Conservation (phyloP, 2,329 filamentous ascomycete genomes). For the Sphaerulina musiva region DNA sequence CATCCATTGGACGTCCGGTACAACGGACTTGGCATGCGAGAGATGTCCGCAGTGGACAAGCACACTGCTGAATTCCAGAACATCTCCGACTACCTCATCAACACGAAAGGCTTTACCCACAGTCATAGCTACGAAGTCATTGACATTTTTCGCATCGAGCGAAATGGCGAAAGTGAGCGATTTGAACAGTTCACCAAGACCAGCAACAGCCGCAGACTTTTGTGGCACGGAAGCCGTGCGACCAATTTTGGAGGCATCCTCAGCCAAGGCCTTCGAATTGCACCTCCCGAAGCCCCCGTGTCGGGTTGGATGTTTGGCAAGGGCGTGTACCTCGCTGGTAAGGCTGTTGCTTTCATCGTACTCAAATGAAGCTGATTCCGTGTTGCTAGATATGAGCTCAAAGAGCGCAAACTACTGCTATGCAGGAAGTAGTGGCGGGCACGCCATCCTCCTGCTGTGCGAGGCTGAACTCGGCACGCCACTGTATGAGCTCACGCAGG, state of each 20-base stretch:
- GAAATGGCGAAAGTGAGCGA: slow-evolving; percentile 62
- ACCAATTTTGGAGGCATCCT: slow-evolving; percentile 87
- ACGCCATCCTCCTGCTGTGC: slow-evolving; percentile 71
- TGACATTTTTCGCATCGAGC: slow-evolving; percentile 77
- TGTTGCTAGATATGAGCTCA: slow-evolving; percentile 57
- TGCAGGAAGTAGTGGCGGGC: slow-evolving; percentile 41
- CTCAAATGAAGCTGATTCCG: not conserved
- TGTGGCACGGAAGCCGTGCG: slow-evolving; percentile 80
- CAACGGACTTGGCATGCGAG: slow-evolving; percentile 61
- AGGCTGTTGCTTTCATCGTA: slow-evolving; percentile 53
- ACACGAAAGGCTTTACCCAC: slow-evolving; percentile 64
- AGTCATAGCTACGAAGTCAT: slow-evolving; percentile 53
- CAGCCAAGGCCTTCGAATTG: slow-evolving; percentile 81
- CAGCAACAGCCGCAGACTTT: slow-evolving; percentile 62
- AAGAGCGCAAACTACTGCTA: slow-evolving; percentile 78
- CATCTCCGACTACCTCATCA: slow-evolving; percentile 60
- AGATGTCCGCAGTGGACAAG: slow-evolving; percentile 64
- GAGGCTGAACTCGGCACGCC: slow-evolving; percentile 76
- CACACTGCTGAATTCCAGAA: slow-evolving; percentile 57
- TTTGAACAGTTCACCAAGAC: slow-evolving; percentile 55
- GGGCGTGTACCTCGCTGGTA: slow-evolving; percentile 69
- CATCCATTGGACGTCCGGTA: slow-evolving; percentile 68
- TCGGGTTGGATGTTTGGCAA: slow-evolving; percentile 67
- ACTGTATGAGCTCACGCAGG: slow-evolving; percentile 55
- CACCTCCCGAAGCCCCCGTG: slow-evolving; percentile 69